Evolutionary conservation across 441 rosid species (phyloP).

Genomic region (Corymbia calophylla): DNA sequence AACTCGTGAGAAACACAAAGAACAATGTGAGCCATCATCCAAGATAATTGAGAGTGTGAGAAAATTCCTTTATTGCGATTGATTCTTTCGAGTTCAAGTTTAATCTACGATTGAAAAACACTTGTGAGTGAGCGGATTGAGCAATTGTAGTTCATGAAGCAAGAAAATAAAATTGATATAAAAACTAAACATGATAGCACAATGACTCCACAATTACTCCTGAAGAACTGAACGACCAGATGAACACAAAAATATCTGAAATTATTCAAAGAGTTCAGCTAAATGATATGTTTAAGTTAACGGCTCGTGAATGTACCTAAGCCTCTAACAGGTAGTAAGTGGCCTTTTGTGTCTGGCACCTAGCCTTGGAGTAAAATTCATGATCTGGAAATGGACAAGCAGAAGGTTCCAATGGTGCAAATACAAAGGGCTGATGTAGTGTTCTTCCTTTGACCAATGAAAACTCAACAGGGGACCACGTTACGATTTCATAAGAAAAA

Average conservation of each 20-base stretch:
- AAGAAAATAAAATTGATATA: background rate
- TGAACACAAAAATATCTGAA: background rate
- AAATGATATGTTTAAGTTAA: background rate
- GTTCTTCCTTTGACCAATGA: background rate
- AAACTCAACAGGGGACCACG: background rate
- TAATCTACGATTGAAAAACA: background rate
- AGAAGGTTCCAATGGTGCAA: background rate
- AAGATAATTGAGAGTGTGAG: background rate
- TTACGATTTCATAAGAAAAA: background rate
- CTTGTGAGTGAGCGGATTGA: background rate
- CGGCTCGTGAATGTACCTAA: background rate
- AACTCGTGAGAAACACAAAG: background rate
- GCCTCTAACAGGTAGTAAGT: background rate
- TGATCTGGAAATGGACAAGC: background rate
- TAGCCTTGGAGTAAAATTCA: background rate
- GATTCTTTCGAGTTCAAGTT: background rate
- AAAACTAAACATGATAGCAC: background rate
- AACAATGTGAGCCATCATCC: background rate
- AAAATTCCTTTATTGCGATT: background rate
- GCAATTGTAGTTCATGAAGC: rapidly evolving
- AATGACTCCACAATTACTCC: background rate
- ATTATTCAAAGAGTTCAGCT: background rate
- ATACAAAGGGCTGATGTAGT: background rate
- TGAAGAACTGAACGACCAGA: background rate
- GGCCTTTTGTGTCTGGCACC: background rate